Evolutionary conservation across 139 green algal genomes (phyloP).

Genomic region (Chlamydomonas eustigma): DNA sequence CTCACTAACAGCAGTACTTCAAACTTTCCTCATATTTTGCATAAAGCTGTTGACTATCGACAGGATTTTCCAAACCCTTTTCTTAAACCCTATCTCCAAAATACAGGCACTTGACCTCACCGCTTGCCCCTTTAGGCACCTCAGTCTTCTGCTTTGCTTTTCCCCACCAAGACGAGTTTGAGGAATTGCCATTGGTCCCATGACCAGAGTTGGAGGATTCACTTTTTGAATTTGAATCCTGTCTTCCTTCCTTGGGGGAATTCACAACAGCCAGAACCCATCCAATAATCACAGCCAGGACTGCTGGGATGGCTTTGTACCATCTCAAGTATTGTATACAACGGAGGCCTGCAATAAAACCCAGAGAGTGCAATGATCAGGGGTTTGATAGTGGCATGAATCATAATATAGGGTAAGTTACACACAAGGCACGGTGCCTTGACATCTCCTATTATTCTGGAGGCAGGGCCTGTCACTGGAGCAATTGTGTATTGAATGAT

Average conservation of each 20-base stretch:
- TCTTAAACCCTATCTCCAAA: neutral
- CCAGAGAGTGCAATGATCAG: too few species aligned
- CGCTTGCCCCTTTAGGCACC: neutral
- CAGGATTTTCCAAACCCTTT: neutral
- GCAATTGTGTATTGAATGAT: too few species aligned
- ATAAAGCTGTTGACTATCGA: neutral
- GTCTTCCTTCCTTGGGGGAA: neutral
- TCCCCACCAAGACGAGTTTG: neutral
- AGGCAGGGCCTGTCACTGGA: too few species aligned
- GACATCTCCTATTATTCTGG: too few species aligned
- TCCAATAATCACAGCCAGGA: neutral
- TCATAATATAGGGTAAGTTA: too few species aligned
- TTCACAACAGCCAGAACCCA: neutral
- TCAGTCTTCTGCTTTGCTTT: slow-evolving; percentile 9
- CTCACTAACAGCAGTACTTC: neutral
- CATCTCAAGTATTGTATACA: neutral
- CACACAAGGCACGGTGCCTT: too few species aligned
- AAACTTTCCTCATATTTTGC: neutral
- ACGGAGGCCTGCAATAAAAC: neutral
- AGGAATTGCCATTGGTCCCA: neutral
- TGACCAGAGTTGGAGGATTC: neutral
- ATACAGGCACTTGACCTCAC: neutral
- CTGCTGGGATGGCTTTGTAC: slow-evolving; percentile 11
- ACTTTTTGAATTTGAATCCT: neutral
- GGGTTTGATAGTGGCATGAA: too few species aligned